phyloP scores from a whole-genome alignment of 2,329 filamentous ascomycete genomes.

The Fusarium buharicum region DNA sequence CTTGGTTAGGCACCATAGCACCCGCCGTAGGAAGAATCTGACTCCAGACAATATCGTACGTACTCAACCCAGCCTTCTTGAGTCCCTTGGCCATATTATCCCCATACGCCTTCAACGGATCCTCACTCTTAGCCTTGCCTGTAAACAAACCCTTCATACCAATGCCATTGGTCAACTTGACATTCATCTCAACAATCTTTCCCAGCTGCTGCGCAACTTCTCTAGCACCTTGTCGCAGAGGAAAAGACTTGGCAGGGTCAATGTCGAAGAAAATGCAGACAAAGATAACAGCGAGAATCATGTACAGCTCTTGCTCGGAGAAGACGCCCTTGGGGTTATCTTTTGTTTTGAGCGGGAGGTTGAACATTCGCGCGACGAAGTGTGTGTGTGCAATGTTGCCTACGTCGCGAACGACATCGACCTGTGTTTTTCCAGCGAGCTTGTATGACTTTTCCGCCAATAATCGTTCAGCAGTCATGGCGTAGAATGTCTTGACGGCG shows the following conservation, averaged over 20 bases:
- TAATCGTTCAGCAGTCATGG: constrained; percentile 68
- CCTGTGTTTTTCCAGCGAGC: constrained; percentile 65
- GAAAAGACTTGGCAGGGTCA: constrained; percentile 74
- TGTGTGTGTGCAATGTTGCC: constrained; percentile 73
- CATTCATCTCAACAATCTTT: constrained; percentile 69
- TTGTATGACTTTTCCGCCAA: constrained; percentile 73
- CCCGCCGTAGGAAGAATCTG: constrained; percentile 75
- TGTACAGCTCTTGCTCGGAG: constrained; percentile 66
- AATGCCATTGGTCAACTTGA: constrained; percentile 64
- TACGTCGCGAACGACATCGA: constrained; percentile 77
- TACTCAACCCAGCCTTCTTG: constrained; percentile 69
- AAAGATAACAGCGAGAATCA: constrained; percentile 73
- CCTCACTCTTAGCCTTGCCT: constrained; percentile 61
- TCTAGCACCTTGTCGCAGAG: constrained; percentile 67
- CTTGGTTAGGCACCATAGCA: constrained; percentile 76
- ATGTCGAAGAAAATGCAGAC: constrained; percentile 72
- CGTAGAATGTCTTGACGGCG: constrained; percentile 74
- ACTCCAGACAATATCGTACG: constrained; percentile 75
- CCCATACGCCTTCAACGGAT: constrained; percentile 71
- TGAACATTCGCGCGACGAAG: constrained; percentile 71
- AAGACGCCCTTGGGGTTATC: constrained; percentile 69
- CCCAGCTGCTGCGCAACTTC: constrained; percentile 69
- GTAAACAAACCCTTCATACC: constrained; percentile 61
- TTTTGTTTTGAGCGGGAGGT: constrained; percentile 72
- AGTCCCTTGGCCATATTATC: constrained; percentile 72